Base-by-base conservation (phyloP, 371 early-diverging fungal genomes). In the Mucor circinelloides region DNA sequence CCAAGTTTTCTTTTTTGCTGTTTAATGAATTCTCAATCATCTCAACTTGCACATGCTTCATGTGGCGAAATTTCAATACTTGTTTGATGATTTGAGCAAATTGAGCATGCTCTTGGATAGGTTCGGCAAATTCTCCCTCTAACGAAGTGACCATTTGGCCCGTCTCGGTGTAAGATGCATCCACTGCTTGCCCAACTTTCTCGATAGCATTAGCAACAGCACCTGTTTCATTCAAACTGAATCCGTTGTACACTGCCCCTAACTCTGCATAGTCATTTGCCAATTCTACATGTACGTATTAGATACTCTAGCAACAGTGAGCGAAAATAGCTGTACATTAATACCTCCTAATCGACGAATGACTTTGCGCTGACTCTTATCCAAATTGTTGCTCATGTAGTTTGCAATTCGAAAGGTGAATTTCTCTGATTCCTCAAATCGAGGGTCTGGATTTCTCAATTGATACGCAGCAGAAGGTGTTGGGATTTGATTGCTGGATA, bases 211-310 rank as follows among this genome's bases (percentile, higher is more conserved):
- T 89, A 4, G 95, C 87, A 13, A 97, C 79, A n/a, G 75, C 73
- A 6, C 84, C 87, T 38, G 74, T 70, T 63, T 97, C 97, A 64
- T 87, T 88, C 58, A 97, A 85, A 61, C 97, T 96, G 77, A 97
- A 96, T 25, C 93, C 96, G 68, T 97, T 97, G 76, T 95, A 94
- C 0, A 90, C 83, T 6, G 94, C 95, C 0, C 97, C 98, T n/a
- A 97, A 83, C 65, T 97, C 97, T 13, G 94, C 85, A 71, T 93
- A 92, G 66, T 93, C 92, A 31, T 82, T 79, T 0, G 94, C 87
- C 27, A 93, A 60, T 66, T 81, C 81, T 84, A 67, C 6, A n/a
- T 13, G 13, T 13, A 59, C 31, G n/a, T n/a, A n/a, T n/a, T n/a
- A n/a, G n/a, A n/a, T n/a, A n/a, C n/a, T n/a, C n/a, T n/a, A n/a